These are phyloP conservation scores for Berberis vulgaris DNA, from an alignment of 164 flowering plant genomes.

Conservation along the genomic window DNA sequence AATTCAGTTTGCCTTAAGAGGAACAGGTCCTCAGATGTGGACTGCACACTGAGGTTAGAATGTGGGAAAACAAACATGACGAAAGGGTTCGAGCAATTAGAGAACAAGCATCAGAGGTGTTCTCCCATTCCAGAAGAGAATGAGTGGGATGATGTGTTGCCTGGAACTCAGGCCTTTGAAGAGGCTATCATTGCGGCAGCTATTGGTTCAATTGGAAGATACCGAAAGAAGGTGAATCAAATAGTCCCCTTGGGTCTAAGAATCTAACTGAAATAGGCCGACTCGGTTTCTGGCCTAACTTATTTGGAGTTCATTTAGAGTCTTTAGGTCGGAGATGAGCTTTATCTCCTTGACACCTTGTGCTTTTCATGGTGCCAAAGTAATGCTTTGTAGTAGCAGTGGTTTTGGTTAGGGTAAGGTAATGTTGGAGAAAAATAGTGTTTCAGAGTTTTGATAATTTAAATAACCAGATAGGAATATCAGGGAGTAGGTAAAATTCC, in stretches of 20 bases:
- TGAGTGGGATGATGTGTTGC: slow-evolving; percentile 51
- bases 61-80: slow-evolving; percentile 31
- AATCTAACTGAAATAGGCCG: slow-evolving; percentile 28
- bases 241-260: slow-evolving; percentile 60
- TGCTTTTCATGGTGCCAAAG: too few relatives aligned
- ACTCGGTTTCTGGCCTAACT: slow-evolving; percentile 4
- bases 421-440: too few relatives aligned
- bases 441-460: too few relatives aligned
- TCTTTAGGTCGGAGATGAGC: slow-evolving; percentile 71
- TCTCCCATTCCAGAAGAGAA: too few relatives aligned
- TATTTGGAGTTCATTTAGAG: too few relatives aligned
- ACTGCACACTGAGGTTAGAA: neutral
- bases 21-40: slow-evolving; percentile 45
- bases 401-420: too few relatives aligned
- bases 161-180: slow-evolving; percentile 68
- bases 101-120: too few relatives aligned
- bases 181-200: slow-evolving; percentile 86
- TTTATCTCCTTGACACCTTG: slow-evolving; percentile 99
- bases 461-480: too few relatives aligned
- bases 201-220: slow-evolving; percentile 26
- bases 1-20: slow-evolving; percentile 44
- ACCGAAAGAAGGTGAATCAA: neutral
- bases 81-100: too few relatives aligned
- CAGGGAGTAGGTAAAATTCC: too few relatives aligned
- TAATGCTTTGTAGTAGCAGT: too few relatives aligned